These are phyloP conservation scores for Trifolium pratense DNA, from an alignment of 306 rosid genomes.

Conservation along the genomic window DNA sequence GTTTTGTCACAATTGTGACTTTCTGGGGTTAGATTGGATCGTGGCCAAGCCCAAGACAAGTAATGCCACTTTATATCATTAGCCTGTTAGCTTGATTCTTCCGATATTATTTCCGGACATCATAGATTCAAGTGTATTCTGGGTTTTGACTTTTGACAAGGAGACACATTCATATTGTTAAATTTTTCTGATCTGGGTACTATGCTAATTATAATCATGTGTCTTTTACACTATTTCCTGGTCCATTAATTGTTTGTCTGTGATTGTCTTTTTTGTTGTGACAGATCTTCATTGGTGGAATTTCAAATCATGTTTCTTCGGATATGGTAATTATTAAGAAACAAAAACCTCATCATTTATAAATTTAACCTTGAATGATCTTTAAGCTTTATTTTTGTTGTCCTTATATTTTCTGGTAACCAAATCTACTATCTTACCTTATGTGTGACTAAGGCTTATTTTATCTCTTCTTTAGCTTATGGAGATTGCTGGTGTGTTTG, in stretches of 20 bases:
- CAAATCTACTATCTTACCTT: neutral
- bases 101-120: conserved; percentile 1
- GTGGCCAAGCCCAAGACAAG: too few relatives aligned
- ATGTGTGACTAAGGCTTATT: neutral
- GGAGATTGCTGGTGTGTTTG: conserved; percentile 86
- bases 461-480: conserved; percentile 58
- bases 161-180: neutral
- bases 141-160: conserved; percentile 14
- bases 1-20: too few relatives aligned
- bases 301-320: conserved; percentile 73
- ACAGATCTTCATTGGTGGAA: conserved; percentile 92
- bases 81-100: conserved; percentile 15
- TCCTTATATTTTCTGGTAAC: conserved; percentile 5
- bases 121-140: conserved; percentile 2
- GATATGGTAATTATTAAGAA: conserved; percentile 65
- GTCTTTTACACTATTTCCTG: neutral
- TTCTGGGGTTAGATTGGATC: too few relatives aligned
- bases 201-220: neutral
- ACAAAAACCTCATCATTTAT: neutral
- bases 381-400: neutral
- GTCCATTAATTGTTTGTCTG: conserved; percentile 22
- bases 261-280: conserved; percentile 35
- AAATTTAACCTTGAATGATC: neutral
- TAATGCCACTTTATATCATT: neutral
- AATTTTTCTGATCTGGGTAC: neutral